These are phyloP conservation scores for Diophrys appendiculata DNA, from an alignment of 73 alveolate genomes.

Conservation along the genomic window DNA sequence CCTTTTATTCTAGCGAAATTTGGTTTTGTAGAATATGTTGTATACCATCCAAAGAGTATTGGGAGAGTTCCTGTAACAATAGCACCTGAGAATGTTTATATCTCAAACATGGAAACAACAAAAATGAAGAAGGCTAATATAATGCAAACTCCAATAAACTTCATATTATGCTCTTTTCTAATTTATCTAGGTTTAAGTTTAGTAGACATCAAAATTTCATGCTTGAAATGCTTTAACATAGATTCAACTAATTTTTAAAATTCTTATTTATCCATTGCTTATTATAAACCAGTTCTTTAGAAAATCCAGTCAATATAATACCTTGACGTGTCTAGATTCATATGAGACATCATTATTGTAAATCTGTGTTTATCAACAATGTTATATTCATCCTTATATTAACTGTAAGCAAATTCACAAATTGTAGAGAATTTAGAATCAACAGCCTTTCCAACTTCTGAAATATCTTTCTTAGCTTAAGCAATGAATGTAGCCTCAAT, in stretches of 20 bases:
- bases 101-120: not conserved
- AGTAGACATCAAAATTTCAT: not conserved
- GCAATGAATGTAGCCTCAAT: not conserved
- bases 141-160: too few species aligned
- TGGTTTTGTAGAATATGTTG: not conserved
- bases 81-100: not conserved
- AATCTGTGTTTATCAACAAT: not conserved
- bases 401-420: not conserved
- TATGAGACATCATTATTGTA: not conserved
- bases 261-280: not conserved
- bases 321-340: not conserved
- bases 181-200: not conserved
- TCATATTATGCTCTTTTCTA: not conserved
- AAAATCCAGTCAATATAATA: not conserved
- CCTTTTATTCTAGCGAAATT: not conserved
- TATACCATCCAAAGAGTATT: not conserved
- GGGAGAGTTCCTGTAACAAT: not conserved
- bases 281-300: not conserved
- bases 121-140: not conserved
- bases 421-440: not conserved
- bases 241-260: not conserved
- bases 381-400: not conserved
- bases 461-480: not conserved
- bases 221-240: not conserved
- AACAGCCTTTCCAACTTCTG: not conserved